A percentile compares a stretch with the other conserved stretches of the same genome.
These are phyloP conservation scores for Spergularia bocconei DNA, from an alignment of 148 eudicot species.

Conservation along the genomic window DNA sequence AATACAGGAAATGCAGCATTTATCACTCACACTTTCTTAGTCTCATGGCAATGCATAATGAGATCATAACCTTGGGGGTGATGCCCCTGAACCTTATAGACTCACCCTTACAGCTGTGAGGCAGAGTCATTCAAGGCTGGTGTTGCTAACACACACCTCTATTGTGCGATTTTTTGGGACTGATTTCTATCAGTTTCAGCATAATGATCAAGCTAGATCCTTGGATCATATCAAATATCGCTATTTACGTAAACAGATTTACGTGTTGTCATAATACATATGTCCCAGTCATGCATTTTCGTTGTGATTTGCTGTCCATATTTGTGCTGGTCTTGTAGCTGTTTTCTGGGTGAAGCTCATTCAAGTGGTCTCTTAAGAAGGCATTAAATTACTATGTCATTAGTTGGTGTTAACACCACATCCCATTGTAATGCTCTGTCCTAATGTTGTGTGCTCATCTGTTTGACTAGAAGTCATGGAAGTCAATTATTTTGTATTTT, in stretches of 20 bases:
- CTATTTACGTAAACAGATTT: background rate
- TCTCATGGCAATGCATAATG: too few relatives aligned
- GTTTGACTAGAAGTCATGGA: background rate
- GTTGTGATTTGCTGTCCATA: background rate
- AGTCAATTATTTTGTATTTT: background rate
- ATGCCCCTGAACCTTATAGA: too few relatives aligned
- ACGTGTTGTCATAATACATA: background rate
- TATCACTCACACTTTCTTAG: too few relatives aligned
- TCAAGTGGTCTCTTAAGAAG: background rate
- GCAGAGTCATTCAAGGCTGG: background rate
- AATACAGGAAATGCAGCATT: too few relatives aligned
- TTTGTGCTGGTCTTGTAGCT: background rate
- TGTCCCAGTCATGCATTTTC: background rate
- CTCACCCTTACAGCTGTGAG: too few relatives aligned
- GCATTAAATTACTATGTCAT: conserved; percentile 1
- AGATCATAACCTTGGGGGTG: too few relatives aligned
- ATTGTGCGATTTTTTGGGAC: background rate
- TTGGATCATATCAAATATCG: background rate
- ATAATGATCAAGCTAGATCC: background rate
- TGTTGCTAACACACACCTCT: background rate
- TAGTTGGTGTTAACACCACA: background rate
- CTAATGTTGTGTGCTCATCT: too few relatives aligned
- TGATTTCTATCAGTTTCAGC: background rate
- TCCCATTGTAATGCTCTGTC: background rate
- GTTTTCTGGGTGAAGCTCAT: conserved; percentile 4